These are phyloP conservation scores for Eutypella sp. DNA, from an alignment of 2,329 filamentous ascomycete genomes.

Conservation along the genomic window DNA sequence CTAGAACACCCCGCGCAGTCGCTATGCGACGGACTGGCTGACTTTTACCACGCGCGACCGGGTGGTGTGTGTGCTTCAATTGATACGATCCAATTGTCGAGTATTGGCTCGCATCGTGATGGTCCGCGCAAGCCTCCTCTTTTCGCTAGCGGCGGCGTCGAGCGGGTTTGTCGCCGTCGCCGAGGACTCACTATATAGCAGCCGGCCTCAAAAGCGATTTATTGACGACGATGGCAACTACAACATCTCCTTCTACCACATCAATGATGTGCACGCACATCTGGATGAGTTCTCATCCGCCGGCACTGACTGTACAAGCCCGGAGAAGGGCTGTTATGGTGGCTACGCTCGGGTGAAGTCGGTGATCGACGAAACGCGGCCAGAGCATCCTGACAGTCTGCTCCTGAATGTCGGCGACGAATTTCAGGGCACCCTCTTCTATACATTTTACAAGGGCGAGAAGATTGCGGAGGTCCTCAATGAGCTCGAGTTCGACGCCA, in stretches of 20 bases:
- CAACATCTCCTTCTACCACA: conserved; percentile 61
- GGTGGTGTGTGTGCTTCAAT: not conserved
- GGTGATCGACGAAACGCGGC: conserved; percentile 51
- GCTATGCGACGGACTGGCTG: too few relatives aligned
- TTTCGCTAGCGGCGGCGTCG: conserved; percentile 10
- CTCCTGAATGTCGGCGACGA: conserved; percentile 65
- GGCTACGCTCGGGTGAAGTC: conserved; percentile 62
- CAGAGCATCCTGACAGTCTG: conserved; percentile 54
- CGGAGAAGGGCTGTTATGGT: conserved; percentile 55
- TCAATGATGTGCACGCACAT: conserved; percentile 66
- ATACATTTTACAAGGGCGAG: conserved; percentile 60
- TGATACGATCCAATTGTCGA: not conserved
- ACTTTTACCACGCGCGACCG: not conserved
- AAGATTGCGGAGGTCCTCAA: conserved; percentile 65
- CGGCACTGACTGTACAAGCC: conserved; percentile 56
- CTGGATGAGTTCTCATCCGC: conserved; percentile 58
- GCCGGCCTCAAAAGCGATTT: conserved; percentile 43
- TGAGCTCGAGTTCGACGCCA: conserved; percentile 60
- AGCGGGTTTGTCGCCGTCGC: conserved; percentile 24
- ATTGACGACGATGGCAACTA: conserved; percentile 45
- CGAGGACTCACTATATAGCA: conserved; percentile 46
- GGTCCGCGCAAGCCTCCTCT: conserved; percentile 10
- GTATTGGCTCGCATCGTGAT: conserved; percentile 8
- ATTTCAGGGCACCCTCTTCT: conserved; percentile 65
- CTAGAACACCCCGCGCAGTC: too few relatives aligned